Percentiles rank a stretch among this genome's conserved stretches.
Conservation (phyloP, 371 early-diverging fungal species). For the Circinella minor region DNA sequence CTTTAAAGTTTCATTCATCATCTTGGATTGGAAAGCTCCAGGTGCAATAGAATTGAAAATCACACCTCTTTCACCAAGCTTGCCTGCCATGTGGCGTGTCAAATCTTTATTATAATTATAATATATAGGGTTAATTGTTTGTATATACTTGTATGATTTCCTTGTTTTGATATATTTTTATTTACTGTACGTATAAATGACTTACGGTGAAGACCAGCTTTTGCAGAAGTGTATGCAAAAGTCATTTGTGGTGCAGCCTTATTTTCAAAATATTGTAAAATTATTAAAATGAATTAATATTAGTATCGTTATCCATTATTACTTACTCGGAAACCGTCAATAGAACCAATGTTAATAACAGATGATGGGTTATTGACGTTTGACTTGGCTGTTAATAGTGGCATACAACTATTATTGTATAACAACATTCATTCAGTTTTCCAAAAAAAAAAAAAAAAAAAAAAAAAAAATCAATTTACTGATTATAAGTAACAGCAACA, state of each 20-base stretch:
- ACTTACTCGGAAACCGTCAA: slow-evolving; percentile 69
- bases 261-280: slow-evolving; percentile 31
- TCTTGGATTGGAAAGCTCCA: slow-evolving; percentile 86
- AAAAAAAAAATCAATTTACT: no score
- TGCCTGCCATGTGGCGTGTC: slow-evolving; percentile 66
- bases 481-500: no score
- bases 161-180: slow-evolving; percentile 20
- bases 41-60: slow-evolving; percentile 91
- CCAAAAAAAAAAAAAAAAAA: no score
- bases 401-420: slow-evolving; percentile 56
- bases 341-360: slow-evolving; percentile 72
- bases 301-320: background rate
- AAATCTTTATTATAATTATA: slow-evolving; percentile 17
- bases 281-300: slow-evolving; percentile 17
- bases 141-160: background rate
- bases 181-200: slow-evolving; percentile 51
- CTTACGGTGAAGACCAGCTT: slow-evolving; percentile 78
- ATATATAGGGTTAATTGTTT: background rate
- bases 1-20: slow-evolving; percentile 83
- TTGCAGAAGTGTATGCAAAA: slow-evolving; percentile 79
- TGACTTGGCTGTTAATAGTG: slow-evolving; percentile 72
- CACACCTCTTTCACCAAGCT: slow-evolving; percentile 61
- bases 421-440: no score
- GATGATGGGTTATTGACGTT: slow-evolving; percentile 44
- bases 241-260: slow-evolving; percentile 45